Evolutionary conservation across 345 rosid genomes (phyloP).

Genomic region (Gossypium anomalum): DNA sequence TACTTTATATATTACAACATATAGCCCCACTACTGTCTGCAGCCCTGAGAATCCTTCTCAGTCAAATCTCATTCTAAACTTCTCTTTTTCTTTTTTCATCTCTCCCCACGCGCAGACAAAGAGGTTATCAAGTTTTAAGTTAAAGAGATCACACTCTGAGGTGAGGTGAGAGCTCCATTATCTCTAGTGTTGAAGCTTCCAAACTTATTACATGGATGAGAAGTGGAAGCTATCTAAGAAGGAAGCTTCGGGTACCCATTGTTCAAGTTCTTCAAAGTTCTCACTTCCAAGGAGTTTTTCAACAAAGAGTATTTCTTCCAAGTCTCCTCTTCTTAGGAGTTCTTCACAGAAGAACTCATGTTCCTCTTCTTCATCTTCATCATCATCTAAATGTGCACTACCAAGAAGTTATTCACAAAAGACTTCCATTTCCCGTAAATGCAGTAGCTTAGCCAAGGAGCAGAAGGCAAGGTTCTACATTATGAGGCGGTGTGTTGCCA

Average conservation of each 20-base stretch:
- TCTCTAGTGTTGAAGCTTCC: neutral
- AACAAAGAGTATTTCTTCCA: slow-evolving; percentile 61
- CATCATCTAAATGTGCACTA: slow-evolving; percentile 38
- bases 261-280: slow-evolving; percentile 40
- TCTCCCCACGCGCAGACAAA: neutral
- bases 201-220: slow-evolving; percentile 57
- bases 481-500: slow-evolving; percentile 95
- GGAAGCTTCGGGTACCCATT: slow-evolving; percentile 37
- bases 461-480: slow-evolving; percentile 94
- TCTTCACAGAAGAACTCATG: slow-evolving; percentile 47
- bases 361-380: slow-evolving; percentile 36
- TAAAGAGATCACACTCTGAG: slow-evolving; percentile 4
- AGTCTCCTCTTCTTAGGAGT: slow-evolving; percentile 52
- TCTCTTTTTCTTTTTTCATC: neutral
- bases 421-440: slow-evolving; percentile 64
- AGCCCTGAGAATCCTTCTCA: slow-evolving; percentile 17
- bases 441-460: slow-evolving; percentile 87
- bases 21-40: slow-evolving; percentile 20
- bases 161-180: neutral
- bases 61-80: slow-evolving; percentile 3
- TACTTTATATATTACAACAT: slow-evolving; percentile 18
- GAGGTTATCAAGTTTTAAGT: slow-evolving; percentile 2
- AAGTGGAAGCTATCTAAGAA: slow-evolving; percentile 66
- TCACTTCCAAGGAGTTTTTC: slow-evolving; percentile 58
- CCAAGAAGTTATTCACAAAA: slow-evolving; percentile 54